Evolutionary conservation across 441 rosid species (phyloP).

Genomic region (Macaranga tanarius): DNA sequence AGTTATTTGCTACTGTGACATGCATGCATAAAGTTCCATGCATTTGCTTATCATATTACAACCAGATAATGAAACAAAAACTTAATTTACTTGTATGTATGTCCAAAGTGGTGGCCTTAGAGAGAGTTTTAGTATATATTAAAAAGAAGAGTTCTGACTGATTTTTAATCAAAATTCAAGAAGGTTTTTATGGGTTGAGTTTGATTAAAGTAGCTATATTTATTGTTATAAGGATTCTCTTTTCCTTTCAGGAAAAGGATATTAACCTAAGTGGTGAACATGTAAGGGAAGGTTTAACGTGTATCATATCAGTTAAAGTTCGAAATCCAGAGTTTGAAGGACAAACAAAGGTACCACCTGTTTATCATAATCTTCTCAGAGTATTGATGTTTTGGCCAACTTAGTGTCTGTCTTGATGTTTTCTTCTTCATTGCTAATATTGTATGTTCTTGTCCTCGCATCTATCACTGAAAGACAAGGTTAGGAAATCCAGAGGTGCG

Average conservation of each 20-base stretch:
- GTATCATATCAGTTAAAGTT: conserved; percentile 93
- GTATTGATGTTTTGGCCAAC: not conserved
- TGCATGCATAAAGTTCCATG: not conserved
- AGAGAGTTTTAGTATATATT: not conserved
- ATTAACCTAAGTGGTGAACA: conserved; percentile 93
- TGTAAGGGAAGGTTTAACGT: conserved; percentile 96
- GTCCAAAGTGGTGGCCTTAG: not conserved
- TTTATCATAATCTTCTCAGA: conserved; percentile 6
- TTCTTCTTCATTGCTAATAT: conserved; percentile 9
- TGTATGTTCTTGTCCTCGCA: conserved; percentile 18
- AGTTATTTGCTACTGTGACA: not conserved
- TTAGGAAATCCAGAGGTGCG: conserved; percentile 99
- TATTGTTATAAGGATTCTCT: conserved; percentile 13
- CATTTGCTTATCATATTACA: not conserved
- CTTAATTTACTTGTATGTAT: not conserved
- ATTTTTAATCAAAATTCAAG: not conserved
- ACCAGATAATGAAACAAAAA: not conserved
- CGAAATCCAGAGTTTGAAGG: conserved; percentile 99
- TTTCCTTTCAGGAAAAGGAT: conserved; percentile 75
- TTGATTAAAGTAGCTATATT: conserved; percentile 8
- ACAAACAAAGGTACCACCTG: conserved; percentile 85
- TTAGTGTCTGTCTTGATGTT: not conserved
- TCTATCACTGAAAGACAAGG: conserved; percentile 65
- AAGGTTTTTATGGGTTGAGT: conserved; percentile 1
- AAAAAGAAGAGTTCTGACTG: not conserved